These are phyloP conservation scores for Saccharomyces uvarum DNA, from an alignment of 1,139 yeast species.

Conservation along the genomic window DNA sequence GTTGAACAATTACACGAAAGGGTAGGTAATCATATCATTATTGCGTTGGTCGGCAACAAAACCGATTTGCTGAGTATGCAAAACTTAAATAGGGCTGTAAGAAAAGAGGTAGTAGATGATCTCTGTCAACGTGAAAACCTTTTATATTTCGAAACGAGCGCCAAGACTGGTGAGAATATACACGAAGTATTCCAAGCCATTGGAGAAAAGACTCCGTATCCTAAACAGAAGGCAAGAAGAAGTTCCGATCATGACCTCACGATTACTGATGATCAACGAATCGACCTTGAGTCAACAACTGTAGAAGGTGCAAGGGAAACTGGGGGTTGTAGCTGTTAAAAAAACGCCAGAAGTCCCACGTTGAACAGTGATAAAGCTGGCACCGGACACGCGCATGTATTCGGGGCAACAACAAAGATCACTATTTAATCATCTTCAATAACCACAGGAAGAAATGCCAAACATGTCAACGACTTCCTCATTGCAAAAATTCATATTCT, in stretches of 20 bases:
- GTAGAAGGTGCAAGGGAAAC: background rate
- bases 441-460: no score
- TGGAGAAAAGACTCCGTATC: constrained; percentile 49
- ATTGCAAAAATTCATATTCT: background rate
- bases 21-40: constrained; percentile 82
- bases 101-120: constrained; percentile 74
- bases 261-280: constrained; percentile 23
- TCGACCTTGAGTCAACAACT: constrained; percentile 14
- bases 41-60: constrained; percentile 92
- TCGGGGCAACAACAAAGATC: background rate
- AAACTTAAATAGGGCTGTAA: constrained; percentile 60
- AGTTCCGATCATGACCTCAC: constrained; percentile 12
- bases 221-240: constrained; percentile 14
- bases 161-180: constrained; percentile 86
- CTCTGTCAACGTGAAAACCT: constrained; percentile 80
- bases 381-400: background rate
- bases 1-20: constrained; percentile 94
- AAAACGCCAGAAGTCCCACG: background rate
- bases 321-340: background rate
- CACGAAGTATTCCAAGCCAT: constrained; percentile 87
- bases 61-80: constrained; percentile 49
- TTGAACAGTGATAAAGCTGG: background rate
- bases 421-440: background rate
- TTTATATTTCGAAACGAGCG: constrained; percentile 88
- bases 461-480: background rate